Percentiles rank a stretch among this genome's conserved stretches.
These are phyloP conservation scores for Aureobasidium uvarum DNA, from an alignment of 2,329 filamentous ascomycete species.

Conservation along the genomic window DNA sequence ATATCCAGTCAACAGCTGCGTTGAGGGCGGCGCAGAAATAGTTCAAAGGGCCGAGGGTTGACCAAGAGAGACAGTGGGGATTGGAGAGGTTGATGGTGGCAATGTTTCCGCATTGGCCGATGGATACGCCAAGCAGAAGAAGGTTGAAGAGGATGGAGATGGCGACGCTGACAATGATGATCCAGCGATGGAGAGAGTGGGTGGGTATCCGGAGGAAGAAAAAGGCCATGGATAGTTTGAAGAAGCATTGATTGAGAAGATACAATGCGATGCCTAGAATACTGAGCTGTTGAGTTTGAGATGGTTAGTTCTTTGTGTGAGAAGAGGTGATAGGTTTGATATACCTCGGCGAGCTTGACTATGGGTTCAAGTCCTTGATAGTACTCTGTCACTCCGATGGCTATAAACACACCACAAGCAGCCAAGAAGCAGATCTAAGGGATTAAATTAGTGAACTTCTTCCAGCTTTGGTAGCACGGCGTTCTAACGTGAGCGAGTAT, in stretches of 20 bases:
- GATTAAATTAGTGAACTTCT: not conserved
- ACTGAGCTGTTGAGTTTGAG: not conserved
- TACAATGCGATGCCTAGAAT: constrained; percentile 20
- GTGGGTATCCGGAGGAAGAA: constrained; percentile 27
- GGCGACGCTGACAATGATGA: constrained; percentile 22
- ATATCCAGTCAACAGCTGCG: constrained; percentile 28
- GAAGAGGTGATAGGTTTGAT: not conserved
- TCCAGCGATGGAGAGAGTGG: constrained; percentile 12
- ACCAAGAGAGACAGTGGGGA: constrained; percentile 24
- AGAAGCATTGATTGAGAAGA: constrained; percentile 26
- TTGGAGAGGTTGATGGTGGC: constrained; percentile 15
- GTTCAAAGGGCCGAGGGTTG: constrained; percentile 24
- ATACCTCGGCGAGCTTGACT: constrained; percentile 9
- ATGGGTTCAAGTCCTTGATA: constrained; percentile 20
- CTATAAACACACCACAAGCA: constrained; percentile 19
- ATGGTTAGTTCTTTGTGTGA: not conserved
- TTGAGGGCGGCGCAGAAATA: constrained; percentile 26
- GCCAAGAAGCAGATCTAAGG: constrained; percentile 25
- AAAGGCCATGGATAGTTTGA: constrained; percentile 27
- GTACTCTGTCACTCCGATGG: constrained; percentile 21
- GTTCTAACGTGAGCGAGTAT: constrained; percentile 6
- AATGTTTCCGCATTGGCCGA: constrained; percentile 27
- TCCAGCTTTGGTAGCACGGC: too few relatives aligned
- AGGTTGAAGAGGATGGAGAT: constrained; percentile 25
- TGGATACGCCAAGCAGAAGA: constrained; percentile 23